phyloP scores from a whole-genome alignment of 345 rosid species.

The Cardiospermum halicacabum region DNA sequence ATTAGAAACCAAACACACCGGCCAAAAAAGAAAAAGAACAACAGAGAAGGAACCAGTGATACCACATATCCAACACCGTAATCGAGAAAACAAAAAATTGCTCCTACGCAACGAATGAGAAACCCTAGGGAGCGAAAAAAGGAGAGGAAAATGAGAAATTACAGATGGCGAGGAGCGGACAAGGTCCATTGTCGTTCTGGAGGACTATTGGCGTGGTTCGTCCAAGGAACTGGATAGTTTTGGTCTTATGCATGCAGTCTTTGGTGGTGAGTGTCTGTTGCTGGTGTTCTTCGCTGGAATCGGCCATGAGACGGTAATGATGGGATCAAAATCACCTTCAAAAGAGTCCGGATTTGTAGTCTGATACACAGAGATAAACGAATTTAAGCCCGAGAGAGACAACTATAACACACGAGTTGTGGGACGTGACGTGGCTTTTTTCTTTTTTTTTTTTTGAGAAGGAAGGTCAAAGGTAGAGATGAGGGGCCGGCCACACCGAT shows the following conservation, averaged over 20 bases:
- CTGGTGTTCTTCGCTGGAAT: conserved; percentile 25
- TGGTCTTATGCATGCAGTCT: conserved; percentile 68
- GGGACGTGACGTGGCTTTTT: conserved; percentile 7
- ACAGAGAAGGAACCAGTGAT: background rate
- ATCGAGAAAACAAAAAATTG: background rate
- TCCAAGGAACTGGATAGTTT: conserved; percentile 78
- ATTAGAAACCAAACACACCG: background rate
- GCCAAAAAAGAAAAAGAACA: background rate
- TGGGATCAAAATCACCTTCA: background rate
- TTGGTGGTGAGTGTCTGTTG: conserved; percentile 25
- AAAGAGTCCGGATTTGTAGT: background rate
- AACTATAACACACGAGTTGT: background rate
- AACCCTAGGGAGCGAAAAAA: conserved; percentile 24
- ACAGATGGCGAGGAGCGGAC: conserved; percentile 98
- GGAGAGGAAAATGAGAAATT: conserved; percentile 15
- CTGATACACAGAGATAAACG: background rate
- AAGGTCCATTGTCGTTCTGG: conserved; percentile 98
- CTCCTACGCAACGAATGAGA: conserved; percentile 1
- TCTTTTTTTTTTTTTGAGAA: background rate
- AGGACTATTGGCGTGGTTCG: conserved; percentile 84
- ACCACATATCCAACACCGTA: background rate
- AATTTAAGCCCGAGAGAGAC: background rate
- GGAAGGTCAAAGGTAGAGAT: background rate
- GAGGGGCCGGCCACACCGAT: conserved; percentile 8
- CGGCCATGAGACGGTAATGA: conserved; percentile 6